These are phyloP conservation scores for Ustulina deusta DNA, from an alignment of 2,329 filamentous ascomycete species.

Conservation along the genomic window DNA sequence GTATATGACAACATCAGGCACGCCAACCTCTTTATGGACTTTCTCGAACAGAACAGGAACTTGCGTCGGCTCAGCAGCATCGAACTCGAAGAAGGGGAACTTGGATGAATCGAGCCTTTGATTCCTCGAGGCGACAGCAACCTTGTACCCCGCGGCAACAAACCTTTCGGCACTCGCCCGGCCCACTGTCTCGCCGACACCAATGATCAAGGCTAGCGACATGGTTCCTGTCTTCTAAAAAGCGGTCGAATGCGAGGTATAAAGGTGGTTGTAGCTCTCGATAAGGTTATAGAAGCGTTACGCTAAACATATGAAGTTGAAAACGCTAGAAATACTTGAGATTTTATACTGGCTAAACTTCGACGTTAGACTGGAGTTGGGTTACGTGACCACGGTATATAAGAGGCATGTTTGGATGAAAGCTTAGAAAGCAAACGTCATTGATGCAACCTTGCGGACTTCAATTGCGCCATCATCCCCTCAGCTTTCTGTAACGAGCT, in stretches of 20 bases:
- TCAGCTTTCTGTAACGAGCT: neutral
- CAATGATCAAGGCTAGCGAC: conserved; percentile 47
- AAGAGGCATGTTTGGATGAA: neutral
- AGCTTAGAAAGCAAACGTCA: conserved; percentile 28
- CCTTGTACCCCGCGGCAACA: conserved; percentile 43
- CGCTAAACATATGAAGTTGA: neutral
- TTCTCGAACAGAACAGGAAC: conserved; percentile 42
- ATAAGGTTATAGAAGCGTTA: neutral
- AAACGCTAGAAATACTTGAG: neutral
- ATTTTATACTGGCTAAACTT: conserved; percentile 2
- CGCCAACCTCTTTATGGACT: conserved; percentile 33
- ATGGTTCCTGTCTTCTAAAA: conserved; percentile 29
- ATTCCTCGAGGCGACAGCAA: conserved; percentile 48
- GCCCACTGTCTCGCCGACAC: conserved; percentile 45
- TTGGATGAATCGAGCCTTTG: conserved; percentile 40
- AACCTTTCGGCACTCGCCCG: conserved; percentile 43
- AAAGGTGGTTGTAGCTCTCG: neutral
- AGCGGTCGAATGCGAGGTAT: neutral
- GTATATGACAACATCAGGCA: conserved; percentile 42
- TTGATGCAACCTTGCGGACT: neutral
- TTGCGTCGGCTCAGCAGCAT: conserved; percentile 37
- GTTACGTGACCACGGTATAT: neutral
- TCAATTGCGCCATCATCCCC: neutral
- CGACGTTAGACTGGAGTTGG: neutral
- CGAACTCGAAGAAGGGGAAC: conserved; percentile 37